Base-by-base conservation (phyloP, 129 eudicot species). In the Artemisia tridentata region DNA sequence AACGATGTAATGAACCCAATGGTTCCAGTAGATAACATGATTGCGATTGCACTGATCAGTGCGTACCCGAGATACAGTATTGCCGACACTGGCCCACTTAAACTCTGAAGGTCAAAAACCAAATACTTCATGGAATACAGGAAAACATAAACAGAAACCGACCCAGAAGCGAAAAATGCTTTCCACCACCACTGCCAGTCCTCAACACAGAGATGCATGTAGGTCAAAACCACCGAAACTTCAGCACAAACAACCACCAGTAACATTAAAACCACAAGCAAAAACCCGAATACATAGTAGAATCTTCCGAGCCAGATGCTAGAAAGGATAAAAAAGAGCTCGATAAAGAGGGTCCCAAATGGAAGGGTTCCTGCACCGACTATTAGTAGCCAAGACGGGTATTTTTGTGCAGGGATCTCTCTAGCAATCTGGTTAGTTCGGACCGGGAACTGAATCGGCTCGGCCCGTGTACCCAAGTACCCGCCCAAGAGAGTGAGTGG, bases 101-200 rank as follows among this genome's bases (percentile, higher is more conserved):
- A 83, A 72, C 91, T 86, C 81, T 80, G 78, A 38, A 86, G 86
- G 67, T 86, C 91, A 52, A 86, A 78, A 29, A 86, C 79, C 82
- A 86, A 60, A 78, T 86, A 86, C 77, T 86, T 86, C 63, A 86
- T 75, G 55, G 91, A 86, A 78, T 86, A 86, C 59, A 86, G 75
- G 76, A 86, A 86, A 15, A 86, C 88, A 2, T 86, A 86, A 21
- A 86, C 74, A 3, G 88, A 73, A 19, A 86, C 91, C 7, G 91
- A 86, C 18, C 91, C 91, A 0, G 88, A 83, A 34, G 91, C 88
- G 49, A 78, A 86, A 77, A 86, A 86, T n/a, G 91, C 85, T 64
- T 86, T 86, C 91, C 91, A 86, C 91, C 91, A 86, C 91, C 91
- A 86, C 81, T 83, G 87, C 91, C 91, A 86, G 63, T 86, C 91